Evolutionary conservation across 495 filamentous ascomycete genomes (phyloP).

Genomic region (Talaromyces nanjingensis): DNA sequence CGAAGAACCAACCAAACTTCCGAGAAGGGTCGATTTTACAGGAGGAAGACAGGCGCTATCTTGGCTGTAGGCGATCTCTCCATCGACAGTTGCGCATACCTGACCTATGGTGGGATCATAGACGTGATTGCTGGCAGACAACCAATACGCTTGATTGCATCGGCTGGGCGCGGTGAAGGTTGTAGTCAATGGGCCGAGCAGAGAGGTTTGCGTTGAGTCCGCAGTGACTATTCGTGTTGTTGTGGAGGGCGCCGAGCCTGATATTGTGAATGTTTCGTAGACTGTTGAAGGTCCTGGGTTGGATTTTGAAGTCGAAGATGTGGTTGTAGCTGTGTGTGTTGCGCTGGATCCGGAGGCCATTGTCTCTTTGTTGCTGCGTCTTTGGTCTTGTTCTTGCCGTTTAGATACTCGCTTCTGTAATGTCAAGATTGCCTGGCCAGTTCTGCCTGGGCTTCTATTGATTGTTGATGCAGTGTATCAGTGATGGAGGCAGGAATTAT

Average conservation of each 20-base stretch:
- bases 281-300: not conserved
- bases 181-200: constrained; percentile 5
- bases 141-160: not conserved
- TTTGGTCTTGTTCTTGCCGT: too few relatives aligned
- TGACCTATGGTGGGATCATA: not conserved
- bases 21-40: not conserved
- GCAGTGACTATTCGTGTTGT: not conserved
- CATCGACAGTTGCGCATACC: not conserved
- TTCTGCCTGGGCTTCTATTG: not conserved
- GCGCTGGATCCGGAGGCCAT: not conserved
- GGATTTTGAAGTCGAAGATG: not conserved
- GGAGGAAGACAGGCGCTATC: constrained; percentile 2
- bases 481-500: not conserved
- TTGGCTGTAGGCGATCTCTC: not conserved
- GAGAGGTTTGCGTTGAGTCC: not conserved
- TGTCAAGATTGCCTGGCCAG: not conserved
- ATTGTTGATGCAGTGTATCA: not conserved
- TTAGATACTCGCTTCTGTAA: too few relatives aligned
- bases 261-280: not conserved
- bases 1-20: not conserved
- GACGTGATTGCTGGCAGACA: not conserved
- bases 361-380: not conserved
- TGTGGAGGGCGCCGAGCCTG: not conserved
- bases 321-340: not conserved
- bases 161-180: not conserved